These are phyloP conservation scores for Globisporangium iwayamae DNA, from an alignment of 352 stramenopile species.

Conservation along the genomic window DNA sequence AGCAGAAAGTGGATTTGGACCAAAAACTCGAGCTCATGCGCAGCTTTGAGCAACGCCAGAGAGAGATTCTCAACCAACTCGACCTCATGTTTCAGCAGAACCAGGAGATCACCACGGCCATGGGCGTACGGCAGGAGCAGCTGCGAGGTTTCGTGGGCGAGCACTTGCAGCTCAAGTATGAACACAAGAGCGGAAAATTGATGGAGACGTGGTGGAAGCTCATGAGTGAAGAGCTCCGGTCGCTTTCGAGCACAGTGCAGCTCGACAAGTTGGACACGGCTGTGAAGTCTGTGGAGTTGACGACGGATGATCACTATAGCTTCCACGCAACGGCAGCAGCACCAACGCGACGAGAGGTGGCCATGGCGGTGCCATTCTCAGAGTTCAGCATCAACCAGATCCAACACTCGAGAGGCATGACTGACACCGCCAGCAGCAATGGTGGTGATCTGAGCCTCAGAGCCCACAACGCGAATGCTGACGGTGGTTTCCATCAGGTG, in stretches of 20 bases:
- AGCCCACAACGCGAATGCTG: neutral
- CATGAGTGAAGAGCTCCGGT: constrained; percentile 27
- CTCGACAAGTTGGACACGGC: constrained; percentile 21
- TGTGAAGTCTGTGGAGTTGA: constrained; percentile 10
- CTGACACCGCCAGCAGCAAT: neutral
- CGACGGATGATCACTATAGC: neutral
- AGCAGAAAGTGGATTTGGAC: constrained; percentile 35
- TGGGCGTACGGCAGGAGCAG: constrained; percentile 25
- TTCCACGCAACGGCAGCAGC: neutral
- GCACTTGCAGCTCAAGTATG: constrained; percentile 7
- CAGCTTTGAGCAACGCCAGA: constrained; percentile 38
- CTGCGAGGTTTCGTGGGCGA: constrained; percentile 14
- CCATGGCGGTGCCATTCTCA: constrained; percentile 22
- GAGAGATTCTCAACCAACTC: constrained; percentile 32
- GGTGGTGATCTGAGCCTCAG: neutral
- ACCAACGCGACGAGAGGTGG: neutral
- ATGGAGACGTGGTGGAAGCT: constrained; percentile 18
- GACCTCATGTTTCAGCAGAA: constrained; percentile 27
- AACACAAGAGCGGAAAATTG: constrained; percentile 10
- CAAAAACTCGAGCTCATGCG: constrained; percentile 40
- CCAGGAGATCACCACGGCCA: constrained; percentile 17
- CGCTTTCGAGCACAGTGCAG: constrained; percentile 17
- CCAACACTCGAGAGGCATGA: neutral
- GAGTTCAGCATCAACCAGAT: constrained; percentile 41
- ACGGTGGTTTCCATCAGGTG: constrained; percentile 19